Base-by-base conservation (phyloP, 371 early-diverging fungal species). In the Mucor plumbeus region DNA sequence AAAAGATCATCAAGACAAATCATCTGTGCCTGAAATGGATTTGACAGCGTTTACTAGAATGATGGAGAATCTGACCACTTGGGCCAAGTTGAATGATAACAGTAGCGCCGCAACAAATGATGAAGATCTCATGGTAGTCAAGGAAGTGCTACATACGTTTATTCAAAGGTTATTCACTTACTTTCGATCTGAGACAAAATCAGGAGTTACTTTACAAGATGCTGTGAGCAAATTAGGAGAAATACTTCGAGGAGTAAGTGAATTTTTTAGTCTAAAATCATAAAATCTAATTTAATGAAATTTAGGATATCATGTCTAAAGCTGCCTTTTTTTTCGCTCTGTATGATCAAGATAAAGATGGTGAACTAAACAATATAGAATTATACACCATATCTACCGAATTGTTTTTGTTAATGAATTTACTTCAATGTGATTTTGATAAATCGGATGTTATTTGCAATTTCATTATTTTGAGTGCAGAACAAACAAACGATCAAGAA, bases 381-480 rank as follows among this genome's bases (percentile, higher is more conserved):
- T 79, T 95, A n/a, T 82, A 93, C 63, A 85, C 85, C 54, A 82
- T 96, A 75, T 91, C 93, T 1, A 92, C 95, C 72, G 90, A 92
- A 58, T 68, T 97, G 10, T 83, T 94, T 21, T 92, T 90, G 71
- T 68, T 95, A 4, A 82, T 91, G 67, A 63, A 82, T 44, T 84
- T 90, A 19, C 85, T 88, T 41, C 54, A 74, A 1, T 86, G 86
- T 9, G 55, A 61, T n/a, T 44, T 67, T 17, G 53, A 67, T 57
- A n/a, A 47, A 14, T 80, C 90, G 70, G 82, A 84, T 21, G 80
- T 88, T 0, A 84, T 92, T 26, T 85, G 87, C 1, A 90, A 80
- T 31, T 84, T 90, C 11, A 68, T 91, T 43, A 78, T 77, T 17
- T 81, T 87, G 15, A 84, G 89, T 2, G 81, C 85, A 6, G 85